A percentile compares a stretch with the other conserved stretches of the same genome.
Conservation (phyloP, 2,329 filamentous ascomycete genomes). For the Colletotrichum sp. region DNA sequence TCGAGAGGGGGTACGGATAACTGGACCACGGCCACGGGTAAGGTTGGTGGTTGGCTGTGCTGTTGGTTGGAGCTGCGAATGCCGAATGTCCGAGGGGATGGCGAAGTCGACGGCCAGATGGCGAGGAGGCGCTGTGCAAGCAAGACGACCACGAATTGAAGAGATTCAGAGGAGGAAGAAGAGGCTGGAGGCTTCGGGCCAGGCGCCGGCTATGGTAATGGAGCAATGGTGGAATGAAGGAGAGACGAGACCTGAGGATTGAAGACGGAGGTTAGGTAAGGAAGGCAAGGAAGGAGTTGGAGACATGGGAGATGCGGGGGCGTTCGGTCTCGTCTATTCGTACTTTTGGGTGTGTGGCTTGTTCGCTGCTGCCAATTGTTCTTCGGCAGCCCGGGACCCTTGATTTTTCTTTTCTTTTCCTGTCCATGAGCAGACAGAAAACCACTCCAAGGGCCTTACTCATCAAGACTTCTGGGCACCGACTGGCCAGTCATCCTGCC, state of each 20-base stretch:
- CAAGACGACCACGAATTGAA: background rate
- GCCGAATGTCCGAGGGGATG: background rate
- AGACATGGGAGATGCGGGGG: constrained; percentile 1
- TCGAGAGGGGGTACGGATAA: background rate
- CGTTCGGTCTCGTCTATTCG: background rate
- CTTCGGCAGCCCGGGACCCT: constrained; percentile 8
- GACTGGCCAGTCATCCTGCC: background rate
- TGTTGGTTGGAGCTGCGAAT: background rate
- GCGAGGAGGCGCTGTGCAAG: background rate
- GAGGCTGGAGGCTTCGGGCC: background rate
- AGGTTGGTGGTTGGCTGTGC: background rate
- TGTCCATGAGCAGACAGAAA: background rate
- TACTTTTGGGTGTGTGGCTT: background rate
- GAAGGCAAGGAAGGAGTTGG: background rate
- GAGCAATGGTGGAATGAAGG: background rate
- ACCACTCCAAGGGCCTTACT: background rate
- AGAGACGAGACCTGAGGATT: background rate
- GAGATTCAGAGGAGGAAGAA: background rate
- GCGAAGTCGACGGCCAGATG: background rate
- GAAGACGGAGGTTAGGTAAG: background rate
- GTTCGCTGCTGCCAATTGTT: background rate
- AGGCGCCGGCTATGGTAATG: background rate
- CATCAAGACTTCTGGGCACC: background rate
- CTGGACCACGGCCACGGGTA: background rate
- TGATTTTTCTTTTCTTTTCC: background rate